These are phyloP conservation scores for Hamigera avellanea DNA, from an alignment of 495 filamentous ascomycete genomes.

Conservation along the genomic window DNA sequence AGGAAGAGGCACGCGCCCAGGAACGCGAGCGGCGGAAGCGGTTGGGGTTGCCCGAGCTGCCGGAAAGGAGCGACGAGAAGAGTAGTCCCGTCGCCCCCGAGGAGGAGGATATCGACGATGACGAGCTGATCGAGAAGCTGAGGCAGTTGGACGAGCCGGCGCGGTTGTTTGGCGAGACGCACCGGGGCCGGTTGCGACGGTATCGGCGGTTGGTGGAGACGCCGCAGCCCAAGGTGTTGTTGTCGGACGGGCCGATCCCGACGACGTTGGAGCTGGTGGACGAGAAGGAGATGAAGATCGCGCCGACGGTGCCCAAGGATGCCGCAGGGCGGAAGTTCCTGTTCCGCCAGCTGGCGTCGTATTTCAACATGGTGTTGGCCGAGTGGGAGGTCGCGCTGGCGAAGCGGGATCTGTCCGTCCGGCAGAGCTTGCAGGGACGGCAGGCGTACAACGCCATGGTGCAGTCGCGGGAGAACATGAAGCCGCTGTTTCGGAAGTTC, in stretches of 20 bases:
- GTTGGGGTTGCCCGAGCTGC: conserved; percentile 58
- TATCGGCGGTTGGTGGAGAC: conserved; percentile 49
- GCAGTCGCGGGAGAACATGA: conserved; percentile 74
- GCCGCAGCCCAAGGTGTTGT: conserved; percentile 30
- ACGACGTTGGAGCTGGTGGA: conserved; percentile 66
- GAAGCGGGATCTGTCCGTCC: conserved; percentile 47
- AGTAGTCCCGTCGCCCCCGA: conserved; percentile 26
- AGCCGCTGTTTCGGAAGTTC: conserved; percentile 80
- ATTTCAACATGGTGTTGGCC: conserved; percentile 82
- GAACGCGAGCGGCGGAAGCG: conserved; percentile 44
- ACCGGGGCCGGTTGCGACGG: conserved; percentile 52
- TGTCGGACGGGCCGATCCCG: conserved; percentile 49
- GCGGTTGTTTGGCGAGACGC: conserved; percentile 73
- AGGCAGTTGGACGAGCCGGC: conserved; percentile 62
- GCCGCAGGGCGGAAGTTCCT: conserved; percentile 50
- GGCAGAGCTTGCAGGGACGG: conserved; percentile 64
- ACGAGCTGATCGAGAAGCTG: conserved; percentile 54
- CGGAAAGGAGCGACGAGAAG: conserved; percentile 17
- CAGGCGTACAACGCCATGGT: conserved; percentile 68
- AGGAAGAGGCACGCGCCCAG: conserved; percentile 52
- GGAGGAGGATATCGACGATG: conserved; percentile 61
- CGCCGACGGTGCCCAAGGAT: conserved; percentile 43
- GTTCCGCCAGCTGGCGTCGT: conserved; percentile 79
- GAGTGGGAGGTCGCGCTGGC: conserved; percentile 81
- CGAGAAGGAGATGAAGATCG: conserved; percentile 80